phyloP scores from a whole-genome alignment of 2,329 filamentous ascomycete species.

The Claviceps sp. region DNA sequence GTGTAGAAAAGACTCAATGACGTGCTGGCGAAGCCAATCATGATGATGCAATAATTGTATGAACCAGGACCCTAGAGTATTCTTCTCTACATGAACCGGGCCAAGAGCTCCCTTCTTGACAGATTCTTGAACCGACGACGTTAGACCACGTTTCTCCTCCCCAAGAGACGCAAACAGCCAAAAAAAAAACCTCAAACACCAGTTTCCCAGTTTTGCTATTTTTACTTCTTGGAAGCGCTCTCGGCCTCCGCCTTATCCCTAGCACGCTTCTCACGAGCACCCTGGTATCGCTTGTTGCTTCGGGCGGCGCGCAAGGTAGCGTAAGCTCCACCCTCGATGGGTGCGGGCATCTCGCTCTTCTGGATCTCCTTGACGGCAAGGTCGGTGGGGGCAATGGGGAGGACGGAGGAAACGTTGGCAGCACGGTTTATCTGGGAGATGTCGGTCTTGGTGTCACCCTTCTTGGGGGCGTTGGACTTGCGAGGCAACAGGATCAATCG shows the following conservation, averaged over 20 bases:
- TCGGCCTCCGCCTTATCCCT: conserved; percentile 79
- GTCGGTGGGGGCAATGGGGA: conserved; percentile 61
- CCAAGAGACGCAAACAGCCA: conserved; percentile 26
- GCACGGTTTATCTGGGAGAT: conserved; percentile 49
- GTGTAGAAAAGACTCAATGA: neutral
- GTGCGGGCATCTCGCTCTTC: conserved; percentile 67
- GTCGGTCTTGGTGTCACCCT: conserved; percentile 82
- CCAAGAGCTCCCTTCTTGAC: conserved; percentile 18
- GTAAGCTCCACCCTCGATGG: conserved; percentile 74
- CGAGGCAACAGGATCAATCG: conserved; percentile 96
- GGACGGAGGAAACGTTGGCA: conserved; percentile 30
- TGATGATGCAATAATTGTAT: conserved; percentile 28
- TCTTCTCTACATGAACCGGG: conserved; percentile 19
- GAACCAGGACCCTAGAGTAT: conserved; percentile 27
- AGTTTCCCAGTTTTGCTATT: conserved; percentile 20
- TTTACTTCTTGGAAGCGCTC: conserved; percentile 71
- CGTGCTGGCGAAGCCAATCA: conserved; percentile 17
- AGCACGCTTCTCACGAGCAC: conserved; percentile 84
- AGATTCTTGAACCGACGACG: conserved; percentile 24
- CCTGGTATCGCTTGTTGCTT: conserved; percentile 67
- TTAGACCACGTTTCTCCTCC: conserved; percentile 16
- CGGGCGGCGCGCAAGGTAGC: conserved; percentile 71
- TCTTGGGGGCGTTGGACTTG: conserved; percentile 87
- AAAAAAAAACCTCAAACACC: conserved; percentile 25
- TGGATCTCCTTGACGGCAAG: conserved; percentile 59